A percentile compares a stretch with the other conserved stretches of the same genome.
Evolutionary conservation across 352 stramenopile species (phyloP).

Genomic region (Saprolegnia diclina): DNA sequence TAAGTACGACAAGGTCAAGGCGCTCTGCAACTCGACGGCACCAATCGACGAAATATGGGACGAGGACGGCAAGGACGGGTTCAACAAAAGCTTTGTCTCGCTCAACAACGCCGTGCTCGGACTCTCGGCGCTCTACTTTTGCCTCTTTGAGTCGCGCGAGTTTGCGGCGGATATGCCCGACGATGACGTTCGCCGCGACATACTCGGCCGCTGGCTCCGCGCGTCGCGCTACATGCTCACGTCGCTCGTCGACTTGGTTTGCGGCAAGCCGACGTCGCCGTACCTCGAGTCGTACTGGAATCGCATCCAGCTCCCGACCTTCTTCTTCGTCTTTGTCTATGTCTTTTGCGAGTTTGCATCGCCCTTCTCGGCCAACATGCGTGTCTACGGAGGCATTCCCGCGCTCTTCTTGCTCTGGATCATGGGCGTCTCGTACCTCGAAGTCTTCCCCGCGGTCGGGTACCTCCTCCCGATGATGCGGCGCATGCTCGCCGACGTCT

Average conservation of each 20-base stretch:
- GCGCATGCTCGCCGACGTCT: neutral
- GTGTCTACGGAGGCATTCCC: neutral
- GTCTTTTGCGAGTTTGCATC: neutral
- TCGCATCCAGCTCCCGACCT: too few species aligned
- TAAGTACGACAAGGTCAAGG: neutral
- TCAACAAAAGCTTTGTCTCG: neutral
- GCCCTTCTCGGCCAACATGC: neutral
- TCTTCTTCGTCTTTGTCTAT: neutral
- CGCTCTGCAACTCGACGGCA: neutral
- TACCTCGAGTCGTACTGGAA: too few species aligned
- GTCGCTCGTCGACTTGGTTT: too few species aligned
- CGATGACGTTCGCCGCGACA: too few species aligned
- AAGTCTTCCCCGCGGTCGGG: neutral
- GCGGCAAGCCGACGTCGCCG: too few species aligned
- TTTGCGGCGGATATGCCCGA: too few species aligned
- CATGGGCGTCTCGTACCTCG: neutral
- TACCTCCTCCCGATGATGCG: slow-evolving; percentile 6
- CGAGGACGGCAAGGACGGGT: too few species aligned
- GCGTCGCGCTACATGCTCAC: too few species aligned
- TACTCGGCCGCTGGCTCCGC: too few species aligned
- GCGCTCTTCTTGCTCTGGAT: neutral
- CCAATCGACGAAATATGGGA: too few species aligned
- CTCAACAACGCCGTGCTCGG: neutral
- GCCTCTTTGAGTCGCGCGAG: neutral
- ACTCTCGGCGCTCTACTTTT: slow-evolving; percentile 1